Base-by-base conservation (phyloP, 2,329 filamentous ascomycete genomes). In the Calycina herbarum region DNA sequence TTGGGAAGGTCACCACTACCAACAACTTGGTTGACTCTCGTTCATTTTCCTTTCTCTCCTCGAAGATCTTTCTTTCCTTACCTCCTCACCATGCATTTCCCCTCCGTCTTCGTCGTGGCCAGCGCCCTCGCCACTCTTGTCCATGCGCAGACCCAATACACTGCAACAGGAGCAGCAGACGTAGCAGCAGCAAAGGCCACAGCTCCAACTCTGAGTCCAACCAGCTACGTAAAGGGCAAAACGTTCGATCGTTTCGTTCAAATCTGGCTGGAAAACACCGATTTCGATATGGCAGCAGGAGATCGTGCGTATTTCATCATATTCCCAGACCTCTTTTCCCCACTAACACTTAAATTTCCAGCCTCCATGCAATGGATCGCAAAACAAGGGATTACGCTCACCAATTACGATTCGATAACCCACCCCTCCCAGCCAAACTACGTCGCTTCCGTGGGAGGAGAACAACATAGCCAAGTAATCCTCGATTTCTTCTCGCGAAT, bases 371-470 rank as follows among this genome's bases (percentile, higher is more conserved):
- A 77, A 65, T 83, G 78, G 73, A 78, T 86, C 42, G 83, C 83
- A 2, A 78, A 76, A 42, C 78, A 84, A 73, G 86, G 86, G 33
- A 83, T 89, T 66, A 79, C 80, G 10, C 78, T 89, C 20, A 81
- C 79, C 66, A 83, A 85, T 71, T 83, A 80, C 73, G 82, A 76
- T 67, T 84, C 82, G 15, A 76, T 85, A 38, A 87, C 85, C 0
- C 86, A 88, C 72, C 85, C 86, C 1, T 88, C 88, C 1, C 84
- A 93, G 81, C 90, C 90, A 35, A 94, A 94, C 80, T 94, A 94
- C 76, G 83, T 88, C 62, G 86, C 90, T 2, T 76, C 86, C 1
- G 84, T 89, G 48, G 85, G 85, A 27, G 91, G 90, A 61, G 82
- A 85, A 5, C 89, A 89, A 76, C 91, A 91, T 70, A 7, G 7